Evolutionary conservation across 2,329 filamentous ascomycete genomes (phyloP).

Genomic region (Ophiocordyceps polyrhachis-furcata): DNA sequence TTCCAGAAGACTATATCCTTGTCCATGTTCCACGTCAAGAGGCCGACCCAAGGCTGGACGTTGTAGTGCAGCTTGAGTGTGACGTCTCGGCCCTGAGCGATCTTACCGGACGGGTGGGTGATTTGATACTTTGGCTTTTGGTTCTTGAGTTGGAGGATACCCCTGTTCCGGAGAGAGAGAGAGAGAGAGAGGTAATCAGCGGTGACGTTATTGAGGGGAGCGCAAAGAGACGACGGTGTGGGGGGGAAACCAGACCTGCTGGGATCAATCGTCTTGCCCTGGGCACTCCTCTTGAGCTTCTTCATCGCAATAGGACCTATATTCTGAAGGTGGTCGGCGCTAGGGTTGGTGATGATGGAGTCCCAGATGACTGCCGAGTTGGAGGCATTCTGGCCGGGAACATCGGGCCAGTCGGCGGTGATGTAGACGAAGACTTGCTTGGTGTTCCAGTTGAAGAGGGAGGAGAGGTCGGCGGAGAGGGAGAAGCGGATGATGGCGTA

Average conservation of each 20-base stretch:
- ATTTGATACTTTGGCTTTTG: conserved; percentile 95
- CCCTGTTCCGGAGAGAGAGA: conserved; percentile 22
- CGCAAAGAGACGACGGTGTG: background rate
- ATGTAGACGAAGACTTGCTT: conserved; percentile 97
- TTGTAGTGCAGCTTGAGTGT: conserved; percentile 80
- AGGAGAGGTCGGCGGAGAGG: conserved; percentile 74
- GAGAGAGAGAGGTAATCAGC: background rate
- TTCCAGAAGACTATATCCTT: conserved; percentile 43
- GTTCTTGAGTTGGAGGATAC: conserved; percentile 59
- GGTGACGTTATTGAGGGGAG: background rate
- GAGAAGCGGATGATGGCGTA: conserved; percentile 91
- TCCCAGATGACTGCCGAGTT: conserved; percentile 91
- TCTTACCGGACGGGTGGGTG: conserved; percentile 65
- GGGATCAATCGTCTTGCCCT: conserved; percentile 41
- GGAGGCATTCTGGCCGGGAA: conserved; percentile 18
- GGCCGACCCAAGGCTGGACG: conserved; percentile 90
- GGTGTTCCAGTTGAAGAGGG: conserved; percentile 98
- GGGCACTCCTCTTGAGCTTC: conserved; percentile 40
- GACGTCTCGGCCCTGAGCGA: conserved; percentile 57
- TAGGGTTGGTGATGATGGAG: conserved; percentile 65
- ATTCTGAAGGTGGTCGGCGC: conserved; percentile 43
- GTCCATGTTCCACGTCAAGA: conserved; percentile 61
- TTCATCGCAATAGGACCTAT: conserved; percentile 39
- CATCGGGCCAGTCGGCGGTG: conserved; percentile 50
- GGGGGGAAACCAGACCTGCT: conserved; percentile 22